Base-by-base conservation (phyloP, 306 rosid genomes). In the Cicer bijugum region DNA sequence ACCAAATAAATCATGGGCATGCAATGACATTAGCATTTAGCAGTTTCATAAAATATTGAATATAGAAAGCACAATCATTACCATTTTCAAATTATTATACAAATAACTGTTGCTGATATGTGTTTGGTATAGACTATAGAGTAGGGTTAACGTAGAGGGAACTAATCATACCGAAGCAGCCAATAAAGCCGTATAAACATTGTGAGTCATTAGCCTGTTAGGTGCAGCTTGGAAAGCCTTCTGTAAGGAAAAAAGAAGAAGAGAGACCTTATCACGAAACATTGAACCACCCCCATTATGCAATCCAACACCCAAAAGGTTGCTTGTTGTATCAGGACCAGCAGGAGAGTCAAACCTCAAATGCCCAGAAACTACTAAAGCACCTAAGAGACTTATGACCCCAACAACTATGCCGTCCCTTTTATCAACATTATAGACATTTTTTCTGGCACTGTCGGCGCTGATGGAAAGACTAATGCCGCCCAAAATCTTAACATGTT, bases 191-290 rank as follows among this genome's bases (percentile, higher is more conserved):
- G 88, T 84, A 82, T 91, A 94, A 17, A 81, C 91, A 77, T 90
- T 91, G 82, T 85, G 59, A 28, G 99, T 88, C 93, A 94, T 83
- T 42, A 94, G 89, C 87, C 97, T 87, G 74, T 82, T 86, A 38
- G 99, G 97, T 74, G 93, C 96, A 8, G 96, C 96, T 78, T 88
- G 96, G 81, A 91, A 91, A 82, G 91, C 97, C 88, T 90, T 94
- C 62, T 91, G 96, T 82, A 94, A 84, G 79, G 99, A 92, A 90
- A 83, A 94, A 45, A 87, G 92, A 56, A 94, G 86, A 69, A 91
- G 92, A 75, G 93, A 89, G 82, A 94, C 91, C 85, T 84, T 94
- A 82, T 94, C 99, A 78, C 87, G 95, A 81, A 91, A 94, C 99
- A 94, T 91, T 75, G 91, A 80, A 75, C 98, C 80, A 72, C 89